These are phyloP conservation scores for Parsonsia alboflavescens DNA, from an alignment of 257 asterid genomes.

Conservation along the genomic window DNA sequence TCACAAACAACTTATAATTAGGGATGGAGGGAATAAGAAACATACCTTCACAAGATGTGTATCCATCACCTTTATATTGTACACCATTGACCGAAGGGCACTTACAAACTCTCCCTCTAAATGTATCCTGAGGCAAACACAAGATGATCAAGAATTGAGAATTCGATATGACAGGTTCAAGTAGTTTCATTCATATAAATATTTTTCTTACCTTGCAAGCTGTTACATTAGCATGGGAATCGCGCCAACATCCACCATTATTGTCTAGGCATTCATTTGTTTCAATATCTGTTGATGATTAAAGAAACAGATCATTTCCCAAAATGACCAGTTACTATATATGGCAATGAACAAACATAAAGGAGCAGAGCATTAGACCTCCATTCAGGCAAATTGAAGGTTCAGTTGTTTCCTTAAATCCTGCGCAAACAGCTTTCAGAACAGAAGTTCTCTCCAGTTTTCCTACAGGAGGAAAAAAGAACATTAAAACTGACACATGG, in stretches of 20 bases:
- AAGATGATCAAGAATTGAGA: conserved; percentile 9
- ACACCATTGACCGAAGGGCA: conserved; percentile 72
- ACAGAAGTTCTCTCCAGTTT: conserved; percentile 76
- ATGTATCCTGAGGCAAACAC: conserved; percentile 59
- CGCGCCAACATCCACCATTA: conserved; percentile 88
- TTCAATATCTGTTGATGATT: conserved; percentile 53
- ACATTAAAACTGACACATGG: not conserved
- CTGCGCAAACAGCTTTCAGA: conserved; percentile 87
- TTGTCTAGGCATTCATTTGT: conserved; percentile 80
- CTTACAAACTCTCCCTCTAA: conserved; percentile 85
- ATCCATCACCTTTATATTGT: conserved; percentile 84
- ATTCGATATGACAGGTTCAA: not conserved
- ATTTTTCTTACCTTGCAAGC: conserved; percentile 67
- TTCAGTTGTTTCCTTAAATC: conserved; percentile 83
- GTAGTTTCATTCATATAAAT: no score
- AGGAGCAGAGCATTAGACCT: conserved; percentile 36
- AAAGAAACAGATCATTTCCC: conserved; percentile 4
- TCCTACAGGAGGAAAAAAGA: conserved; percentile 34
- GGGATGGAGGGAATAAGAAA: not conserved
- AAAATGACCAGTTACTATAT: not conserved
- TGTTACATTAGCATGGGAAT: conserved; percentile 54
- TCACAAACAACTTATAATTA: no score
- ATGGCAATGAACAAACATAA: not conserved
- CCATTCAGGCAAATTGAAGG: conserved; percentile 75
- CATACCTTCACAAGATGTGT: conserved; percentile 64